Percentiles rank a stretch among this genome's conserved stretches.
These are phyloP conservation scores for Catunica adiposa DNA, from an alignment of 2,329 filamentous ascomycete species.

Conservation along the genomic window DNA sequence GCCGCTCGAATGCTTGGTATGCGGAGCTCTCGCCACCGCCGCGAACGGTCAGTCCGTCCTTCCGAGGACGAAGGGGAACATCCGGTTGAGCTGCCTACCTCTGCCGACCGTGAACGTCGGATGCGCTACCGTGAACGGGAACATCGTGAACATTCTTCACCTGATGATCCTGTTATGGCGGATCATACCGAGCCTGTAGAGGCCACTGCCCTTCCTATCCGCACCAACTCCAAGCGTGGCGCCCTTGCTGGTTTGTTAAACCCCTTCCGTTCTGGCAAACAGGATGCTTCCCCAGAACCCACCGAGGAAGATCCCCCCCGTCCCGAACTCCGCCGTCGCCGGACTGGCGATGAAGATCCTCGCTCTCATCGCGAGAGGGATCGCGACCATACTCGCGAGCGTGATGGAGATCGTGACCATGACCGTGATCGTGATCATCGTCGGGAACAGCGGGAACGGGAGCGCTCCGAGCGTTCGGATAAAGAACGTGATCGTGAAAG, in stretches of 20 bases:
- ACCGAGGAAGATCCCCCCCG: background rate
- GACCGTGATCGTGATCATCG: slow-evolving; percentile 21
- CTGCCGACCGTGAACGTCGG: slow-evolving; percentile 1
- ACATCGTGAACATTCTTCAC: slow-evolving; percentile 4
- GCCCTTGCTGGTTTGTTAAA: slow-evolving; percentile 43
- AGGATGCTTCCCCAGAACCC: slow-evolving; percentile 20
- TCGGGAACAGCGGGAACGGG: slow-evolving; percentile 28
- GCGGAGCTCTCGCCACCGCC: slow-evolving; percentile 20
- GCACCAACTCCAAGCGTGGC: slow-evolving; percentile 12
- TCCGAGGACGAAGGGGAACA: slow-evolving; percentile 12
- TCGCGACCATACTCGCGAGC: background rate
- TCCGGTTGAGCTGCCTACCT: slow-evolving; percentile 7
- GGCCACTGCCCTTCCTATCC: background rate
- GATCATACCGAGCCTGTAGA: slow-evolving; percentile 3
- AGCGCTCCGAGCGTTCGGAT: too few relatives aligned
- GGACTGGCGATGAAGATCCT: slow-evolving; percentile 1
- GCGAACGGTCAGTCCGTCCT: slow-evolving; percentile 12
- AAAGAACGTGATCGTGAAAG: slow-evolving; percentile 23
- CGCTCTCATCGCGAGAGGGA: background rate
- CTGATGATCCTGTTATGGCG: background rate
- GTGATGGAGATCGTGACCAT: slow-evolving; percentile 17
- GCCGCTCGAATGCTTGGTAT: slow-evolving; percentile 61
- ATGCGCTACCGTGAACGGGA: slow-evolving; percentile 4
- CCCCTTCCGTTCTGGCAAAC: slow-evolving; percentile 33
- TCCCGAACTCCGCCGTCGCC: slow-evolving; percentile 6